Evolutionary conservation across 345 rosid genomes (phyloP), one percentile per base, ranked within the genome.

Genomic region (Aurinia saxatilis): DNA sequence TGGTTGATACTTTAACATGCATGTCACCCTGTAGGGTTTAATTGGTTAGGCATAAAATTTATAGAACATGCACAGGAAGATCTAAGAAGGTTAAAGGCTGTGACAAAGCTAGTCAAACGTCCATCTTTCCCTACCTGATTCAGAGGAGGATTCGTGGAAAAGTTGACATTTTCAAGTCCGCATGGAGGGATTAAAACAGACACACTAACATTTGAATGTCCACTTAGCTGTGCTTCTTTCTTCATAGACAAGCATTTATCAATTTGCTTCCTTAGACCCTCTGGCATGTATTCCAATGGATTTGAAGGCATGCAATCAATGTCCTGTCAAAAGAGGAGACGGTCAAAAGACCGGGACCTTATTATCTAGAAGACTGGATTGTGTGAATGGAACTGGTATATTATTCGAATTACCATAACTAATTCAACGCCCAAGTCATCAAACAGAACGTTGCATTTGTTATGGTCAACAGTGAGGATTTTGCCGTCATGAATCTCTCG

Each of bases 281-380:
- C 98, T 13, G 97, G 96, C 90, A 95, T 83, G 78, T 83, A 90
- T 25, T 88, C 96, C 68, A 81, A 61, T 4, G 89, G 85, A 79
- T 90, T 82, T 65, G 66, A 67, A 71, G 99, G 99, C 99, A 95
- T 95, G 79, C 96, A 90, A 71, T 95, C 96, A 73, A 88, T 73
- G 79, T 95, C 99, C 99, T 90, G 84, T 66, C 27, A 68, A 31
- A 61, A 55, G 51, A 44, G 29, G 53, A 11, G 34, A 47, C 2
- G 29, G 2, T 57, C 50, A 54, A 46, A 54, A 3, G 5, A 61
- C 60, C 52, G 34, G 21, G 57, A 51, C 50, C 39, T 60, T 61
- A 41, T 44, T 42, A 27, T 52, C 47, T 13, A 19, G 33, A 12
- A 50, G 45, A 33, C 16, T 59, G 61, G 6, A 47, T 12, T 12